Evolutionary conservation across 2,329 filamentous ascomycete species (phyloP), one percentile per base, ranked within the genome.

Genomic region (Leptosphaerulina australis): DNA sequence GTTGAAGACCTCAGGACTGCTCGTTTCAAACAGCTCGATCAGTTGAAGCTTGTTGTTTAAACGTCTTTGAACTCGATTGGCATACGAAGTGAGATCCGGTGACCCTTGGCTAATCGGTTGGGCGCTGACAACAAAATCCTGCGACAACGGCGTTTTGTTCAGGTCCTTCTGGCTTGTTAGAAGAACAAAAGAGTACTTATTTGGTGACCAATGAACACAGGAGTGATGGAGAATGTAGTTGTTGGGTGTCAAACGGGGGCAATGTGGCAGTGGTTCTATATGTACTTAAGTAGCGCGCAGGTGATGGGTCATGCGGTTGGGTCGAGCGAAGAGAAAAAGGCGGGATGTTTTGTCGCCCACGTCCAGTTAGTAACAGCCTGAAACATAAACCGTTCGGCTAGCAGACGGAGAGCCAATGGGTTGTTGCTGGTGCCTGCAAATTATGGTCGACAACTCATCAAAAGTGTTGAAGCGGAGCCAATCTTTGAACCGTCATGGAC

Each of bases 391-490:
- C 35, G 61, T 61, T 39, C 59, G 65, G 62, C 68, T 71, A 70
- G 62, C 47, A 48, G 35, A 46, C 44, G 38, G 50, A 48, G 58
- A 58, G 60, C 69, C 68, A 71, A 72, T 70, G 45, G 53, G 54
- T 43, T 22, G 54, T 46, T 45, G 44, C 46, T 51, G 53, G 50
- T 56, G 55, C 57, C 56, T 55, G 59, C 61, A 63, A 61, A 63
- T 55, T 63, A 52, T 62, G 45, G 49, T 62, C 62, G 64, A 70
- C 69, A 72, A 69, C 68, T 70, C 69, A 72, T 71, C 69, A 70
- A 62, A 49, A 52, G 43, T 64, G 66, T 62, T 63, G 57, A 57
- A 60, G 63, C 62, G 56, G 59, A 63, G 58, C 59, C 60, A 59
- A 41, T 61, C 50, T 51, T 39, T 46, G 49, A 53, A 53, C 54